Conservation (phyloP, 2,329 filamentous ascomycete species). For the Neopestalotiopsis clavispora region DNA sequence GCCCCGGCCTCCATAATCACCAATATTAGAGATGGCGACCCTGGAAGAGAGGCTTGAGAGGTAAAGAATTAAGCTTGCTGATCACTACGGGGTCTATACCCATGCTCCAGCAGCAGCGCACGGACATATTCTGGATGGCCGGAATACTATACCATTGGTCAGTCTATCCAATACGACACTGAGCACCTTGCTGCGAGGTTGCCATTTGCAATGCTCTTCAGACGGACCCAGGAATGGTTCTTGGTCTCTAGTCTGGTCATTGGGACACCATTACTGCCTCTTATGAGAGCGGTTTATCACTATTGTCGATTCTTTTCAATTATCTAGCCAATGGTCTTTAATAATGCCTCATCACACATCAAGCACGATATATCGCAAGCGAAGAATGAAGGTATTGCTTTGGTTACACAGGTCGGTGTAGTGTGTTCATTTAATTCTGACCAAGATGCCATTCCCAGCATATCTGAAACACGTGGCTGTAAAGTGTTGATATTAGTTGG, state of each 20-base stretch:
- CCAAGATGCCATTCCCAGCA: no score
- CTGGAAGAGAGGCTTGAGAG: no score
- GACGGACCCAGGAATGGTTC: not conserved
- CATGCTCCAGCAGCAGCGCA: conserved; percentile 5
- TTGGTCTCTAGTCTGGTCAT: not conserved
- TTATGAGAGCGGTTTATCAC: no score
- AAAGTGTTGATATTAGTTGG: not conserved
- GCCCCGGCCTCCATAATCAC: not conserved
- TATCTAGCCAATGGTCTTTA: no score
- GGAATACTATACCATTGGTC: not conserved
- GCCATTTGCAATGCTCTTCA: not conserved
- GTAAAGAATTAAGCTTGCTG: not conserved
- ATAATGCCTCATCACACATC: no score
- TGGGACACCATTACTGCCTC: not conserved
- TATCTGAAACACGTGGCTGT: not conserved
- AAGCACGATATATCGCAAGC: no score
- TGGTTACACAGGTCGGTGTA: no score
- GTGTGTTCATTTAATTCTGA: no score
- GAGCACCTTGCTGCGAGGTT: not conserved
- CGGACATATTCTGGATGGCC: not conserved
- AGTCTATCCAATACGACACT: not conserved
- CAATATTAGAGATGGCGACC: not conserved
- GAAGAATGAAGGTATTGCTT: no score
- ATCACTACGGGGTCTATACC: not conserved
- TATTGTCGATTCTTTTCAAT: no score